Percentiles rank a stretch among this genome's conserved stretches.
Conservation (phyloP, 495 filamentous ascomycete species). For the Aspergillus steynii region DNA sequence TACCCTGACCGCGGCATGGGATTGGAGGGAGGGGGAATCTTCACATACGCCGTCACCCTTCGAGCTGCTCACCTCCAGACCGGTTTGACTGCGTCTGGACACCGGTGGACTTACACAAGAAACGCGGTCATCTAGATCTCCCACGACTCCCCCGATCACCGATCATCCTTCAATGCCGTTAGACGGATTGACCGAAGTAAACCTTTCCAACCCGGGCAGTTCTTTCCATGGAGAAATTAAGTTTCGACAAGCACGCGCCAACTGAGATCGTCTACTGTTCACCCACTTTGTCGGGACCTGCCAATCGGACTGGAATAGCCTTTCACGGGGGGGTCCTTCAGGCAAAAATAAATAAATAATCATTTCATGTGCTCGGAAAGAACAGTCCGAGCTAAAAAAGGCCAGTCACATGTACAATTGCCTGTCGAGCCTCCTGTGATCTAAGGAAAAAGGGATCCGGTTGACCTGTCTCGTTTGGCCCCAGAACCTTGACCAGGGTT, state of each 20-base stretch:
- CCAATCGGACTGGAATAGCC: conserved; percentile 11
- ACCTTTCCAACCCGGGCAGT: too few relatives aligned
- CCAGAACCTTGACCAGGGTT: background rate
- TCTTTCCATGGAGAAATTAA: conserved; percentile 28
- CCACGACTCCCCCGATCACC: too few relatives aligned
- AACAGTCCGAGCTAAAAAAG: conserved; percentile 2
- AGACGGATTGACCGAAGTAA: too few relatives aligned
- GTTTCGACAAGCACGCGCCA: conserved; percentile 45
- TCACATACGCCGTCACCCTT: too few relatives aligned
- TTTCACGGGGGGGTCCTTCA: background rate
- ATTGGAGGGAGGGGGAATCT: too few relatives aligned
- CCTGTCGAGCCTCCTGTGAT: background rate
- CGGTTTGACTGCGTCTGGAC: too few relatives aligned
- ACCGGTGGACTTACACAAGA: too few relatives aligned
- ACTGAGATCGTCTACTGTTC: conserved; percentile 35
- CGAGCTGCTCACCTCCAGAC: too few relatives aligned
- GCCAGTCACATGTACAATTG: conserved; percentile 4
- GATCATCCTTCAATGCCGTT: too few relatives aligned
- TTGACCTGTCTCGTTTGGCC: background rate
- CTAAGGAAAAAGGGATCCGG: background rate
- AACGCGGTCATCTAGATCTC: too few relatives aligned
- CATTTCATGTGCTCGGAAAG: background rate
- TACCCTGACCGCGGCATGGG: too few relatives aligned
- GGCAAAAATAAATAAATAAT: too few relatives aligned
- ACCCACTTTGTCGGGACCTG: conserved; percentile 35